A percentile compares a stretch with the other conserved stretches of the same genome.
Conservation (phyloP, 2,329 filamentous ascomycete species). For the Sporothrix dimorphospora region DNA sequence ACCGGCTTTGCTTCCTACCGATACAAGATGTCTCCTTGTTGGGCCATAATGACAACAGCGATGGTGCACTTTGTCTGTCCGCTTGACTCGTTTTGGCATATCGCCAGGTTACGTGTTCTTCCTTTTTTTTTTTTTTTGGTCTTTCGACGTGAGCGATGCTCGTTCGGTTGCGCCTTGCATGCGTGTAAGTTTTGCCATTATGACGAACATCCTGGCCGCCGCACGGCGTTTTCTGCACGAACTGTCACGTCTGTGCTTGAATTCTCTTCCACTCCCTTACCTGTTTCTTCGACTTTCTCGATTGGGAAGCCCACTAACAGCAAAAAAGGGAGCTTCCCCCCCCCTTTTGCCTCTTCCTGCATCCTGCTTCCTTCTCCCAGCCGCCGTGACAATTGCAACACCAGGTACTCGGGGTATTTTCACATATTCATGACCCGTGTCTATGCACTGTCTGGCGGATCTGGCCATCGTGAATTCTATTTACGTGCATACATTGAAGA, state of each 20-base stretch:
- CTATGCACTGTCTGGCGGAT: conserved; percentile 10
- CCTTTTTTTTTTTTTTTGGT: not conserved
- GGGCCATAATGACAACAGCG: not conserved
- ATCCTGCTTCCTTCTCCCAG: not conserved
- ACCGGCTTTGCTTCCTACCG: conserved; percentile 16
- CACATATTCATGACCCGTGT: not conserved
- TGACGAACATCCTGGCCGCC: not conserved
- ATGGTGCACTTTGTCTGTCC: not conserved
- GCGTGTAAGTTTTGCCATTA: not conserved
- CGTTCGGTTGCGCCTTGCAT: conserved; percentile 7
- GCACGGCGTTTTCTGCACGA: not conserved
- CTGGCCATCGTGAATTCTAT: conserved; percentile 11
- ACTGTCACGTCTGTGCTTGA: not conserved
- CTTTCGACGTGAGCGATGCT: not conserved
- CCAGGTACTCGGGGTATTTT: conserved; percentile 8
- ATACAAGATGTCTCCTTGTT: not conserved
- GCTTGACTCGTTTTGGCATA: not conserved
- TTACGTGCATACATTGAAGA: not conserved
- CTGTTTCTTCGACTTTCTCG: no score
- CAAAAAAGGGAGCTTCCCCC: not conserved
- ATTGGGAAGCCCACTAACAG: no score
- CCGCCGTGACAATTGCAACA: conserved; percentile 22
- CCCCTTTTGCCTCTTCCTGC: not conserved
- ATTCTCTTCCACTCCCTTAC: no score
- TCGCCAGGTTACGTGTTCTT: not conserved